A percentile compares a stretch with the other conserved stretches of the same genome.
These are phyloP conservation scores for Tetradesmus obliquus DNA, from an alignment of 139 green algal genomes.

Conservation along the genomic window DNA sequence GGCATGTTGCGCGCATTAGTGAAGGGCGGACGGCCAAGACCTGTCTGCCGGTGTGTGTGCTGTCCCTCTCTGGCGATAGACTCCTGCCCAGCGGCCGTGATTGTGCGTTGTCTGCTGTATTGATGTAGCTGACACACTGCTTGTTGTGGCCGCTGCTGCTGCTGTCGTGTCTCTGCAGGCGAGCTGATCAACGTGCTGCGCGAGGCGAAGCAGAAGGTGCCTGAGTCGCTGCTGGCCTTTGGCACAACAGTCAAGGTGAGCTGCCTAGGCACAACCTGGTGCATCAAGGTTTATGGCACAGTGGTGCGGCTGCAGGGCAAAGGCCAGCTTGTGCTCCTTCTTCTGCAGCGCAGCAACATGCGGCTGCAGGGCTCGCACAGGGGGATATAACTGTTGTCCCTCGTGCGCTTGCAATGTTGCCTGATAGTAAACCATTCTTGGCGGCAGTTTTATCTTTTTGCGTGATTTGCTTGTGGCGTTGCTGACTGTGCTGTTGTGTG, in stretches of 20 bases:
- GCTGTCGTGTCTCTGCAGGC: background rate
- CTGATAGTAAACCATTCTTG: no score
- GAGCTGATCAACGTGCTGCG: constrained; percentile 98
- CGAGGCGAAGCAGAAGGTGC: constrained; percentile 91
- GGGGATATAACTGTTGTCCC: no score
- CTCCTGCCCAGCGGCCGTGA: no score
- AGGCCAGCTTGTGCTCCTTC: no score
- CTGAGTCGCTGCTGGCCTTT: constrained; percentile 89
- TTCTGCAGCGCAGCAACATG: no score
- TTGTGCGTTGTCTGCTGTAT: background rate
- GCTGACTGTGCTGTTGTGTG: background rate
- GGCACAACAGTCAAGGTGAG: constrained; percentile 98
- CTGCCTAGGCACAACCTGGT: constrained; percentile 63
- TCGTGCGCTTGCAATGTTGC: no score
- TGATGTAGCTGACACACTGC: background rate
- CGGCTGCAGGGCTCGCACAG: no score
- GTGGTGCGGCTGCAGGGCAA: background rate
- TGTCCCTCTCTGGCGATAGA: background rate
- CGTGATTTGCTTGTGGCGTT: background rate
- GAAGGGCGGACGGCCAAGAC: no score
- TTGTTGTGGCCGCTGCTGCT: background rate
- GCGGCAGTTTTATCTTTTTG: no score
- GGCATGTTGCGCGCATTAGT: background rate
- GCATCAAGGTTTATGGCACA: background rate
- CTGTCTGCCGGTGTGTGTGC: background rate